These are phyloP conservation scores for Pseudogymnoascus verrucosus DNA, from an alignment of 2,329 filamentous ascomycete genomes.

Conservation along the genomic window DNA sequence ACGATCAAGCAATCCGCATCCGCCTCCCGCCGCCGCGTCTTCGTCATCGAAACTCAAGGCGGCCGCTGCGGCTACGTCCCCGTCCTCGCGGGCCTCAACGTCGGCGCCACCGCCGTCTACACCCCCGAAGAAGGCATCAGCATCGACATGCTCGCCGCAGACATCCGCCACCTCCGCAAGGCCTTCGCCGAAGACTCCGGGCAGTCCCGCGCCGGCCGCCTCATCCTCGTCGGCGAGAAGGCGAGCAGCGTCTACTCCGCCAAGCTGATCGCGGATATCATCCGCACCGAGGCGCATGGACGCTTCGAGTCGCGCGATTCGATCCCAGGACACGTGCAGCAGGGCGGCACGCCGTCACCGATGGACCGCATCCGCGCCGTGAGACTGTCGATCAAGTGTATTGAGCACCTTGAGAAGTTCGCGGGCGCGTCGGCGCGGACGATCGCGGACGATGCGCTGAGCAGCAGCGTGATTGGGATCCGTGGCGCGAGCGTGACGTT, in stretches of 20 bases:
- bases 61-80: constrained; percentile 91
- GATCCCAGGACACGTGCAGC: constrained; percentile 89
- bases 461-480: constrained; percentile 80
- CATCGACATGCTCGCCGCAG: constrained; percentile 82
- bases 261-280: constrained; percentile 90
- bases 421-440: constrained; percentile 56
- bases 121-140: constrained; percentile 94
- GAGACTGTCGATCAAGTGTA: constrained; percentile 85
- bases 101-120: constrained; percentile 88
- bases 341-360: constrained; percentile 83
- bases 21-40: constrained; percentile 84
- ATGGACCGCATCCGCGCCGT: constrained; percentile 95
- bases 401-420: constrained; percentile 80
- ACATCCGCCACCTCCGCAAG: constrained; percentile 82
- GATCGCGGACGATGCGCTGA: constrained; percentile 66
- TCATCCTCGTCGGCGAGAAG: constrained; percentile 96
- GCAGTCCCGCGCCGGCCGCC: constrained; percentile 79
- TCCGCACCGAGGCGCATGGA: constrained; percentile 84
- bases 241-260: constrained; percentile 85
- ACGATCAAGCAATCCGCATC: constrained; percentile 96
- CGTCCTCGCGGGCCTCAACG: constrained; percentile 80
- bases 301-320: constrained; percentile 89
- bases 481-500: constrained; percentile 87
- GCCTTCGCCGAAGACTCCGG: constrained; percentile 81
- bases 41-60: constrained; percentile 96